phyloP scores from a whole-genome alignment of 1,139 yeast genomes.

The Debaryomyces udenii region DNA sequence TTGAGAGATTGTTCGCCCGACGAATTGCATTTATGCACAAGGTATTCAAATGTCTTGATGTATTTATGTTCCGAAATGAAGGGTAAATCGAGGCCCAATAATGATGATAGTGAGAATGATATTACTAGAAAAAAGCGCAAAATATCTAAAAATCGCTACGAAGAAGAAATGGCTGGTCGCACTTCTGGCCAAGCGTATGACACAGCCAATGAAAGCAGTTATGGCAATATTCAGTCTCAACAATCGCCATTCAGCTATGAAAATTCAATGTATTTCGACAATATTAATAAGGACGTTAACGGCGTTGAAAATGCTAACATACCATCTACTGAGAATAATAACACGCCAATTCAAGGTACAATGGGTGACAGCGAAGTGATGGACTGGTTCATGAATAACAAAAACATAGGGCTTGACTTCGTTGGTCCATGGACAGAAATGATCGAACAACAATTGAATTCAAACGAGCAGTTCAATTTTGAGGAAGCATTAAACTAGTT shows the following conservation, averaged over 20 bases:
- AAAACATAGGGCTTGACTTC: slow-evolving; percentile 74
- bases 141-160: slow-evolving; percentile 11
- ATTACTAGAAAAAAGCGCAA: slow-evolving; percentile 8
- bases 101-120: slow-evolving; percentile 7
- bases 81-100: slow-evolving; percentile 28
- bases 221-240: slow-evolving; percentile 1
- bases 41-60: slow-evolving; percentile 81
- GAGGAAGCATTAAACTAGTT: slow-evolving; percentile 23
- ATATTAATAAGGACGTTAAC: slow-evolving; percentile 1
- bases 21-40: slow-evolving; percentile 77
- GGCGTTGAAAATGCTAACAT: slow-evolving; percentile 12
- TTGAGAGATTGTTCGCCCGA: slow-evolving; percentile 87
- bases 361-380: slow-evolving; percentile 60
- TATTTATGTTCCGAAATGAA: slow-evolving; percentile 79
- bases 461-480: slow-evolving; percentile 39
- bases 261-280: slow-evolving; percentile 9
- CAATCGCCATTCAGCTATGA: slow-evolving; percentile 6
- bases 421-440: slow-evolving; percentile 90
- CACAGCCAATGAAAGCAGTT: background rate
- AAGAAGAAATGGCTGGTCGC: slow-evolving; percentile 14
- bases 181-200: background rate
- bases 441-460: slow-evolving; percentile 63
- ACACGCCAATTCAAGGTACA: slow-evolving; percentile 24
- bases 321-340: slow-evolving; percentile 14
- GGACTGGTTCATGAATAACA: slow-evolving; percentile 72